Conservation (phyloP, 129 eudicot genomes). For the Chrysanthemum makinoi region DNA sequence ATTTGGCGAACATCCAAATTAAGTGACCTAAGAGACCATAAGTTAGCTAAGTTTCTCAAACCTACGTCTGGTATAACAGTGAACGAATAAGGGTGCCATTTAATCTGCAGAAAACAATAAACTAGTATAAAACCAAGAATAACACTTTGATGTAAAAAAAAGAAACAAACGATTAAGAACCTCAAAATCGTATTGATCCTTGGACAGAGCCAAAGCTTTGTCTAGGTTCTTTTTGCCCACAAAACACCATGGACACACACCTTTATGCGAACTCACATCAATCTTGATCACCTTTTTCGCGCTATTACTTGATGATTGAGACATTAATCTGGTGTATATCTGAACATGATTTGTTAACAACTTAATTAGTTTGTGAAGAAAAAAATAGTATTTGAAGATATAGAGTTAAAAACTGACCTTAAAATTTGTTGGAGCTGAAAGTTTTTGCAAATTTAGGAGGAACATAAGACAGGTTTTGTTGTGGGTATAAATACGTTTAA, state of each 20-base stretch:
- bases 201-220: slow-evolving; percentile 69
- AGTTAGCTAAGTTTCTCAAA: too few species aligned
- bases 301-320: slow-evolving; percentile 34
- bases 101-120: slow-evolving; percentile 45
- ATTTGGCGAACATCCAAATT: too few species aligned
- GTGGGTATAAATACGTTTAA: slow-evolving; percentile 13
- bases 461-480: slow-evolving; percentile 24
- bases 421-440: slow-evolving; percentile 21
- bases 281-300: slow-evolving; percentile 68
- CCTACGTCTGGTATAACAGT: too few species aligned
- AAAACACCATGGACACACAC: slow-evolving; percentile 95
- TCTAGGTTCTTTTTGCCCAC: slow-evolving; percentile 94
- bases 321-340: slow-evolving; percentile 48
- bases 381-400: slow-evolving; percentile 8
- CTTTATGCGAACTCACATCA: slow-evolving; percentile 74
- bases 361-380: slow-evolving; percentile 15
- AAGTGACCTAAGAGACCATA: too few species aligned
- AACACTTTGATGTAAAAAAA: background rate
- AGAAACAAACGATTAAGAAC: slow-evolving; percentile 27
- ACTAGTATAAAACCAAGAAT: slow-evolving; percentile 6
- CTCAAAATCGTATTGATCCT: slow-evolving; percentile 75
- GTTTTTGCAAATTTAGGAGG: too few species aligned
- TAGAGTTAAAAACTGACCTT: slow-evolving; percentile 33
- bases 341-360: slow-evolving; percentile 12
- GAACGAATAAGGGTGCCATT: slow-evolving; percentile 65